Base-by-base conservation (phyloP, 345 rosid genomes). In the Eucalyptus polyanthemos region DNA sequence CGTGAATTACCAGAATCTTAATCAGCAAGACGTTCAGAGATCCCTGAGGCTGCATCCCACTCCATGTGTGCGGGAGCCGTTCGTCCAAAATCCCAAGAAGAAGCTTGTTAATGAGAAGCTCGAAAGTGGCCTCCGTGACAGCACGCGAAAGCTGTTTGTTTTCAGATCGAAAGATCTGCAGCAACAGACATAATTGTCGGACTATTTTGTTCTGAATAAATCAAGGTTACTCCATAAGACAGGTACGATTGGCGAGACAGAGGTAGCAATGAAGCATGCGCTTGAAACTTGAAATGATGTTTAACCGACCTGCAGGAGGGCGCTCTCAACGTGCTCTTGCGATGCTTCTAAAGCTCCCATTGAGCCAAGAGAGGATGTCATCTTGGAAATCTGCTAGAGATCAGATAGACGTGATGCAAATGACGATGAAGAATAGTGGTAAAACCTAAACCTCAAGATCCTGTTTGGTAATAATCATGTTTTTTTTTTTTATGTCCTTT, bases 11-110 rank as follows among this genome's bases (percentile, higher is more conserved):
- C 99, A 98, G 92, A 92, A 98, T 98, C 91, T 98, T 98, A 54
- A 98, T 95, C 99, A 98, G 97, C 94, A 98, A 93, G 89, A 96
- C 97, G 90, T 97, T 95, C 93, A 98, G 88, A 89, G 99, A 99
- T 96, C 94, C 97, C 85, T 96, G 93, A 89, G 96, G 99, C 88
- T 96, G 99, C 92, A 98, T 96, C 89, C 99, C 99, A 91, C 97
- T 97, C 93, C 96, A 98, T 99, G 97, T 98, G 56, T 93, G 98
- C 69, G 99, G 97, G 91, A 97, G 99, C 90, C 99, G 94, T 92
- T 97, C 99, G 91, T 97, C 99, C 95, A 96, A 93, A 89, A 98
- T 97, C 98, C 97, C 96, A 90, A 96, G 98, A 34, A 98, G 93
- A 88, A 97, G 99, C 93, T 97, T 99, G 25, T 98, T 96, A 88